Evolutionary conservation across 805 yeast genomes (phyloP).

Genomic region (Scheffersomyces stipitis): DNA sequence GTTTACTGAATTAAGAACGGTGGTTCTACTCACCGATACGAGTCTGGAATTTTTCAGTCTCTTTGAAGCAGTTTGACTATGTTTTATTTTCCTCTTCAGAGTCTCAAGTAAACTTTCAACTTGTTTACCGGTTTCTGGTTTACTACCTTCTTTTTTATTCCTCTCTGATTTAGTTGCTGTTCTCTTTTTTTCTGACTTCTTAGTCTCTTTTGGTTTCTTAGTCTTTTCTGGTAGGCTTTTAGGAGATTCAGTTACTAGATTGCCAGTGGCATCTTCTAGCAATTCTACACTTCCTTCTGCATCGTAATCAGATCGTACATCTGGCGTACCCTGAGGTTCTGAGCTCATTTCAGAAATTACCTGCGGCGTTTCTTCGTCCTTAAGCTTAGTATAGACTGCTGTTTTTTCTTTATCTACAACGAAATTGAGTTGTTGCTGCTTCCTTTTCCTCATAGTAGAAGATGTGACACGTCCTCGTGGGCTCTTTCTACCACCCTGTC

Average conservation of each 20-base stretch:
- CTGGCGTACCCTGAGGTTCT: background rate
- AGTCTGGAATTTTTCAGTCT: background rate
- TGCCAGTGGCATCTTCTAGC: background rate
- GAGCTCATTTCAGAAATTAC: background rate
- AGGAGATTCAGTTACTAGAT: background rate
- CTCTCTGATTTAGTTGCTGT: background rate
- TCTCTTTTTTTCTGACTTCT: background rate
- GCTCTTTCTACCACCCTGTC: slow-evolving; percentile 11
- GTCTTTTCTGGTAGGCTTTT: background rate
- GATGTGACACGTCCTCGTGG: slow-evolving; percentile 29
- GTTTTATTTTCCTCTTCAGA: background rate
- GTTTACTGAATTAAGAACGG: slow-evolving; percentile 26
- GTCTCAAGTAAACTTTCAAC: too few relatives aligned
- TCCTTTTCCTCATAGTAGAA: slow-evolving; percentile 17
- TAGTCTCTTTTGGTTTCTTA: background rate
- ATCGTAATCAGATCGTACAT: too few relatives aligned
- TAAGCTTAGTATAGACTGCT: slow-evolving; percentile 4
- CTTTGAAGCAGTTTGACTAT: background rate
- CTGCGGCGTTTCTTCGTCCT: slow-evolving; percentile 2
- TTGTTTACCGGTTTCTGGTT: too few relatives aligned
- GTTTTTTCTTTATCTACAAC: slow-evolving; percentile 3
- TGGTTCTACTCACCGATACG: slow-evolving; percentile 20
- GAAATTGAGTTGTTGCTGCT: slow-evolving; percentile 16
- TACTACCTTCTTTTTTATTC: background rate
- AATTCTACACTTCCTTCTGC: background rate